phyloP scores from a whole-genome alignment of 805 yeast genomes.

The Kluyveromyces nonfermentans region DNA sequence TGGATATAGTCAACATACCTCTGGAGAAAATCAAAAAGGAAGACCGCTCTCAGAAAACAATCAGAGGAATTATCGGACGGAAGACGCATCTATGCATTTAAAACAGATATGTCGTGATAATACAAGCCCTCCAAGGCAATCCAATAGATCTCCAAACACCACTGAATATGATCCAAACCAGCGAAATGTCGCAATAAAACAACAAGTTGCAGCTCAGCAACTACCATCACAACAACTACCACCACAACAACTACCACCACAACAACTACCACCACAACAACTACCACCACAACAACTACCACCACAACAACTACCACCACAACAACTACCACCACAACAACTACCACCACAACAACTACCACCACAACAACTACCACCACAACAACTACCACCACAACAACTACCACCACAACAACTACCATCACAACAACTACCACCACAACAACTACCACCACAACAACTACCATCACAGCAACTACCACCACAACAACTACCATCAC shows the following conservation, averaged over 20 bases:
- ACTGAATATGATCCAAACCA: background rate
- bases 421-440: constrained; percentile 1
- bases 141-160: background rate
- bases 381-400: constrained; percentile 7
- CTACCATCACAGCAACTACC: constrained; percentile 1
- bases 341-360: constrained; percentile 6
- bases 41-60: background rate
- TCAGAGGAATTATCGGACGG: background rate
- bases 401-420: constrained; percentile 5
- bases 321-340: constrained; percentile 1
- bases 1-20: background rate
- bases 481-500: constrained; percentile 1
- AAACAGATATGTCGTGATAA: background rate
- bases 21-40: background rate
- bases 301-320: background rate
- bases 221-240: background rate
- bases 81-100: background rate
- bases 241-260: background rate
- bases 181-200: too few species aligned
- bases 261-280: background rate
- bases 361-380: constrained; percentile 5
- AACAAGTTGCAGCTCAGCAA: too few species aligned
- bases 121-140: background rate
- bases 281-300: too few species aligned
- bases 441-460: background rate